phyloP scores from a whole-genome alignment of 2,329 filamentous ascomycete species.

The Arthrobotrys pseudoclavata region DNA sequence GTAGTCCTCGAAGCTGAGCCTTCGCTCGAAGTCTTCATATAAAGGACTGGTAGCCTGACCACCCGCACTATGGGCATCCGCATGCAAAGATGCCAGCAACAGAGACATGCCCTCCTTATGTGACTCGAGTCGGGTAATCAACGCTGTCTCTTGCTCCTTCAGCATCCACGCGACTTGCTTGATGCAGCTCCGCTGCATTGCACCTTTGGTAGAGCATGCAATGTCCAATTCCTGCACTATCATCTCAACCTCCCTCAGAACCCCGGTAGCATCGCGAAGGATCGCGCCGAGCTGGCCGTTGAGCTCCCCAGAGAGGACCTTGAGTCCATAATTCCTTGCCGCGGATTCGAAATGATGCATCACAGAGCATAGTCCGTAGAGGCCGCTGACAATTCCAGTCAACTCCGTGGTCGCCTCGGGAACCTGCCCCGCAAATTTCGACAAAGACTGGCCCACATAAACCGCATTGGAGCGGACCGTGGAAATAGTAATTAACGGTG shows the following conservation, averaged over 20 bases:
- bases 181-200: slow-evolving; percentile 54
- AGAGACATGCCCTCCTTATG: slow-evolving; percentile 58
- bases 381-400: slow-evolving; percentile 55
- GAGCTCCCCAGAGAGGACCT: slow-evolving; percentile 45
- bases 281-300: slow-evolving; percentile 51
- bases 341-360: slow-evolving; percentile 60
- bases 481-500: slow-evolving; percentile 55
- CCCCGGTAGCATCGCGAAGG: slow-evolving; percentile 54
- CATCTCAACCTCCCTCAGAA: slow-evolving; percentile 52
- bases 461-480: slow-evolving; percentile 55
- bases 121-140: slow-evolving; percentile 57
- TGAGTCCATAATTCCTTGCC: slow-evolving; percentile 56
- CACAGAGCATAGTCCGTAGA: slow-evolving; percentile 51
- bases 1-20: slow-evolving; percentile 58
- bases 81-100: slow-evolving; percentile 54
- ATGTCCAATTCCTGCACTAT: slow-evolving; percentile 57
- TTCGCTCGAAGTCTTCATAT: slow-evolving; percentile 58
- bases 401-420: slow-evolving; percentile 58
- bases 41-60: slow-evolving; percentile 50
- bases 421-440: slow-evolving; percentile 57
- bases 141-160: slow-evolving; percentile 54
- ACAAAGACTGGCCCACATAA: slow-evolving; percentile 53
- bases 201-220: slow-evolving; percentile 56
- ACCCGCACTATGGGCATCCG: slow-evolving; percentile 54
- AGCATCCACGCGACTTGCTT: slow-evolving; percentile 57